Evolutionary conservation across 2,329 filamentous ascomycete genomes (phyloP).

Genomic region (Aspergillus sp.): DNA sequence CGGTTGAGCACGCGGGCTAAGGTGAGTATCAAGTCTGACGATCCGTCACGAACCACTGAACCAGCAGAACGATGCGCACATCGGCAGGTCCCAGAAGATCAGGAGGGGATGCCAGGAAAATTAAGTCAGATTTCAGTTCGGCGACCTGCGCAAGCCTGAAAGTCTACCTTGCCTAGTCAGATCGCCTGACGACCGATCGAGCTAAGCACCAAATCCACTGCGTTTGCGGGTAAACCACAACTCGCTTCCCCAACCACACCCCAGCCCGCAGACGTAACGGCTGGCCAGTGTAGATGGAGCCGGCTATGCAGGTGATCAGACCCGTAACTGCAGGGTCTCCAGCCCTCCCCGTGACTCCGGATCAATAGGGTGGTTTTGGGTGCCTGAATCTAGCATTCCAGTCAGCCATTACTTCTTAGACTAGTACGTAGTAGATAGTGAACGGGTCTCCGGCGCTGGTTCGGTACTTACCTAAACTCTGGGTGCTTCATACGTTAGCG

Average conservation of each 20-base stretch:
- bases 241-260: constrained; percentile 24
- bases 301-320: constrained; percentile 39
- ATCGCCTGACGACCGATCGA: constrained; percentile 23
- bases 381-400: constrained; percentile 32
- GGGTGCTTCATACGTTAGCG: constrained; percentile 5
- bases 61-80: constrained; percentile 34
- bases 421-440: background rate
- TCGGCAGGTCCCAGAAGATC: constrained; percentile 20
- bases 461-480: constrained; percentile 14
- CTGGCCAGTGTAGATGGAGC: constrained; percentile 26
- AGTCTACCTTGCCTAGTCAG: constrained; percentile 22
- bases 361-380: constrained; percentile 18
- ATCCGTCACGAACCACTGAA: constrained; percentile 31
- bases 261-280: constrained; percentile 26
- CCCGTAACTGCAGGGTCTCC: constrained; percentile 24
- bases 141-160: constrained; percentile 27
- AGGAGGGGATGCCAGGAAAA: constrained; percentile 9
- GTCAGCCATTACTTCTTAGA: constrained; percentile 14
- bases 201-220: constrained; percentile 26
- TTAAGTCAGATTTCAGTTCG: constrained; percentile 20
- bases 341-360: constrained; percentile 24
- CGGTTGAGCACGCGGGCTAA: constrained; percentile 29
- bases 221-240: constrained; percentile 26
- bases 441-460: background rate
- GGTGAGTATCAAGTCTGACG: constrained; percentile 28